Percentiles rank a stretch among this genome's conserved stretches.
phyloP scores from a whole-genome alignment of 805 yeast species.

The Yarrowia sp. region DNA sequence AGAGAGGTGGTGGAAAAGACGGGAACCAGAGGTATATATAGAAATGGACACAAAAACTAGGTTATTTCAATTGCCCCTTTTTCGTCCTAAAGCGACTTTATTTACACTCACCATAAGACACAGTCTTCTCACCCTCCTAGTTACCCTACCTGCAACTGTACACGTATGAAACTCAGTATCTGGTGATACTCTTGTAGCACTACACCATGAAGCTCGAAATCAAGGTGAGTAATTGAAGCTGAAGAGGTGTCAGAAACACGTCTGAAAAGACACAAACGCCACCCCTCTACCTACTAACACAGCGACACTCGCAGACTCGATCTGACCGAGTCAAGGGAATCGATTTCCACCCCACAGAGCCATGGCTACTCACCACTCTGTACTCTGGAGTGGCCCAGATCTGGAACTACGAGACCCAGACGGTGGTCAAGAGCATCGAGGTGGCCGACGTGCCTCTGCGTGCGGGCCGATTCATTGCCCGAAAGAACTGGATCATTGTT shows the following conservation, averaged over 20 bases:
- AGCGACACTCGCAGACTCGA: conserved; percentile 86
- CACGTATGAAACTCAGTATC: conserved; percentile 37
- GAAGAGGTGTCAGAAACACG: no score
- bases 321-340: conserved; percentile 97
- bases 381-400: conserved; percentile 91
- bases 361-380: conserved; percentile 89
- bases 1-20: no score
- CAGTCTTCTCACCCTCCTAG: background rate
- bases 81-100: no score
- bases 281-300: conserved; percentile 40
- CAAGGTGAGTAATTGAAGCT: conserved; percentile 50
- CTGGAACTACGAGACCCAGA: conserved; percentile 88
- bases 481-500: conserved; percentile 96
- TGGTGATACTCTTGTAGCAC: background rate
- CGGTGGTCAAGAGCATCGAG: conserved; percentile 86
- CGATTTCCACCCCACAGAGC: conserved; percentile 97
- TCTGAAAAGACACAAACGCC: background rate
- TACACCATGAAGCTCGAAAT: conserved; percentile 58
- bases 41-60: no score
- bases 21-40: no score
- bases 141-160: conserved; percentile 32
- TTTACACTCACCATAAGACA: no score
- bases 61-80: no score
- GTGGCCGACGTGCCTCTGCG: conserved; percentile 97
- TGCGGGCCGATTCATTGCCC: conserved; percentile 91